A percentile compares a stretch with the other conserved stretches of the same genome.
phyloP scores from a whole-genome alignment of 2,329 filamentous ascomycete species.

The Verticillium tricorpus region DNA sequence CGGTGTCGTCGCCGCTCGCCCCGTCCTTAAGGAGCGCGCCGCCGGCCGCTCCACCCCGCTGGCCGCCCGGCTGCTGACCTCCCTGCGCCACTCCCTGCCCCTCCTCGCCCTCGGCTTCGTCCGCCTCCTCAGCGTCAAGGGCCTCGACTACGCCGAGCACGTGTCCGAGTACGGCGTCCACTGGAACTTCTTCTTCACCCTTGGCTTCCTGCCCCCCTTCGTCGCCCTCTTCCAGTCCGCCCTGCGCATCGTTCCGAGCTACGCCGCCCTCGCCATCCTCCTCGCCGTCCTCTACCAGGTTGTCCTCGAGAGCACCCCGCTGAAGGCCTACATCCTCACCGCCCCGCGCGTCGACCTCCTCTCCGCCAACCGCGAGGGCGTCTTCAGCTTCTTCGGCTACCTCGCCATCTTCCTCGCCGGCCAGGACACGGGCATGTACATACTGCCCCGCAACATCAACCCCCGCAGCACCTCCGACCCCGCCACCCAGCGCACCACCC shows the following conservation, averaged over 20 bases:
- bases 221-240: slow-evolving; percentile 76
- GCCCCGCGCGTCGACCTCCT: slow-evolving; percentile 75
- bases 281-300: slow-evolving; percentile 70
- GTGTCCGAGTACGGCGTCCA: slow-evolving; percentile 97
- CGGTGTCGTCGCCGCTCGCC: slow-evolving; percentile 82
- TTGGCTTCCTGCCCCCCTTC: slow-evolving; percentile 84
- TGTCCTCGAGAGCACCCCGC: slow-evolving; percentile 67
- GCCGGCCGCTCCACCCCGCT: slow-evolving; percentile 46
- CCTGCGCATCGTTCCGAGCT: slow-evolving; percentile 68
- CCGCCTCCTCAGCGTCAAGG: slow-evolving; percentile 84
- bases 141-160: slow-evolving; percentile 93
- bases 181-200: slow-evolving; percentile 99
- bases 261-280: slow-evolving; percentile 67
- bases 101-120: slow-evolving; percentile 75
- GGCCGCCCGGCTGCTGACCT: slow-evolving; percentile 54
- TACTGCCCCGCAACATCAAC: slow-evolving; percentile 60
- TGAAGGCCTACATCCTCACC: slow-evolving; percentile 79
- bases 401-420: slow-evolving; percentile 91
- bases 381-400: slow-evolving; percentile 94
- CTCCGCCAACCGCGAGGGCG: slow-evolving; percentile 87
- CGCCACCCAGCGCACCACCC: slow-evolving; percentile 45
- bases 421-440: slow-evolving; percentile 74
- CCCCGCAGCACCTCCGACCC: slow-evolving; percentile 35
- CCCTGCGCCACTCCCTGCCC: slow-evolving; percentile 77
- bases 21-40: slow-evolving; percentile 67